These are phyloP conservation scores for Xylariales sp. DNA, from an alignment of 2,329 filamentous ascomycete species.

Conservation along the genomic window DNA sequence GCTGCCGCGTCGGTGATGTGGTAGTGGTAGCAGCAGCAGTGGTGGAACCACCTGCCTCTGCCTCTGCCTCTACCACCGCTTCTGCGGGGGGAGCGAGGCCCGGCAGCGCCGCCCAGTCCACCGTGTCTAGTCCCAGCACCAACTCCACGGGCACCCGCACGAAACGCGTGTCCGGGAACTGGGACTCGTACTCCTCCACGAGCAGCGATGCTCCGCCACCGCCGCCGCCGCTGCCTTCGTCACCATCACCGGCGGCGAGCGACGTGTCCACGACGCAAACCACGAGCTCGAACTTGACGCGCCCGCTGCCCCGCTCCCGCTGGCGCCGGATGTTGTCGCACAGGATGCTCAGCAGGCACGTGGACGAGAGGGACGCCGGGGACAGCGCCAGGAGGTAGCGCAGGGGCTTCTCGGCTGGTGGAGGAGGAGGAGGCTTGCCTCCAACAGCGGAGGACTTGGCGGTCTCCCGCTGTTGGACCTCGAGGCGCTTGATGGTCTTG, in stretches of 20 bases:
- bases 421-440: conserved; percentile 18
- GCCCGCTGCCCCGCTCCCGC: conserved; percentile 35
- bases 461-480: conserved; percentile 45
- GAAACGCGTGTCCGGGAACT: conserved; percentile 65
- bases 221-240: background rate
- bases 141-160: conserved; percentile 59
- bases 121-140: conserved; percentile 45
- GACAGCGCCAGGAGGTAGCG: conserved; percentile 74
- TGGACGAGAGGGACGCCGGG: conserved; percentile 70
- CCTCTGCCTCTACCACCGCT: background rate
- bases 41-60: too few species aligned
- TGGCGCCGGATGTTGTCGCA: conserved; percentile 65
- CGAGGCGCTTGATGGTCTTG: conserved; percentile 73
- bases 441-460: conserved; percentile 16
- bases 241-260: conserved; percentile 18
- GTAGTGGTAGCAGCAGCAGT: too few species aligned
- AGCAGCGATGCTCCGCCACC: conserved; percentile 27
- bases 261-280: conserved; percentile 52
- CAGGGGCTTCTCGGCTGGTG: conserved; percentile 32
- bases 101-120: conserved; percentile 50
- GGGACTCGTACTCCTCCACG: conserved; percentile 38
- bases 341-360: conserved; percentile 71
- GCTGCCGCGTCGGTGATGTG: conserved; percentile 13
- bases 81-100: conserved; percentile 10
- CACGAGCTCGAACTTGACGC: conserved; percentile 55